phyloP scores from a whole-genome alignment of 1,284 basidiomycete species.

The Cryptococcus hybrid region DNA sequence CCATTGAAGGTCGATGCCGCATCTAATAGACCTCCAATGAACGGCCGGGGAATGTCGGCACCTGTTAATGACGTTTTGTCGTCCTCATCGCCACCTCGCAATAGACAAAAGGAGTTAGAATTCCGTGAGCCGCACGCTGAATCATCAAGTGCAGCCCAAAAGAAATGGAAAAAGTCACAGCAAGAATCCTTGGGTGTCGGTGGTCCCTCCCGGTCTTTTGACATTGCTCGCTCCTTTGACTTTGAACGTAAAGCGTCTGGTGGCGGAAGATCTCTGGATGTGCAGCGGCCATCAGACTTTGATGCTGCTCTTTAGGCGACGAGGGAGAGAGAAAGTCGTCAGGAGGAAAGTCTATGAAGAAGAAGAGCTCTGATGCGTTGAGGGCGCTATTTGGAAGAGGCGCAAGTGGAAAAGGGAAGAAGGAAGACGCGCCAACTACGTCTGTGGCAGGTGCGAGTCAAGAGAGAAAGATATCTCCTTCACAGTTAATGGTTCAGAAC shows the following conservation, averaged over 20 bases:
- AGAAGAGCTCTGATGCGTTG: conserved; percentile 47
- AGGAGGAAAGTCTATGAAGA: conserved; percentile 19
- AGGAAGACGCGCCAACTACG: conserved; percentile 31
- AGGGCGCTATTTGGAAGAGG: conserved; percentile 48
- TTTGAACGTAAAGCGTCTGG: not conserved
- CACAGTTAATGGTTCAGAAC: not conserved
- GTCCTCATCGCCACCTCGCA: not conserved
- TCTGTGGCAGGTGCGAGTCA: not conserved
- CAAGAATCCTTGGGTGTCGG: conserved; percentile 26
- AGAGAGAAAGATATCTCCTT: not conserved
- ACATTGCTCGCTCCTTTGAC: not conserved
- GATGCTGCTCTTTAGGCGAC: not conserved
- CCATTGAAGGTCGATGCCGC: not conserved
- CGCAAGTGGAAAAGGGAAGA: conserved; percentile 50
- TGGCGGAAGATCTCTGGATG: not conserved
- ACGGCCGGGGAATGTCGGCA: not conserved
- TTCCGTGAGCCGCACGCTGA: not conserved
- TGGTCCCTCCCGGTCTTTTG: not conserved
- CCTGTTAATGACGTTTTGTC: not conserved
- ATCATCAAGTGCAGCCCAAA: conserved; percentile 15
- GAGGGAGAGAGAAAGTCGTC: conserved; percentile 25
- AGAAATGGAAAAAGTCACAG: conserved; percentile 28
- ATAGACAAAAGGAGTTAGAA: not conserved
- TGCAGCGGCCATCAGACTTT: not conserved
- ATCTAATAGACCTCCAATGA: not conserved